Base-by-base conservation (phyloP, 768 basidiomycete species). In the Solioccasus polychromus region DNA sequence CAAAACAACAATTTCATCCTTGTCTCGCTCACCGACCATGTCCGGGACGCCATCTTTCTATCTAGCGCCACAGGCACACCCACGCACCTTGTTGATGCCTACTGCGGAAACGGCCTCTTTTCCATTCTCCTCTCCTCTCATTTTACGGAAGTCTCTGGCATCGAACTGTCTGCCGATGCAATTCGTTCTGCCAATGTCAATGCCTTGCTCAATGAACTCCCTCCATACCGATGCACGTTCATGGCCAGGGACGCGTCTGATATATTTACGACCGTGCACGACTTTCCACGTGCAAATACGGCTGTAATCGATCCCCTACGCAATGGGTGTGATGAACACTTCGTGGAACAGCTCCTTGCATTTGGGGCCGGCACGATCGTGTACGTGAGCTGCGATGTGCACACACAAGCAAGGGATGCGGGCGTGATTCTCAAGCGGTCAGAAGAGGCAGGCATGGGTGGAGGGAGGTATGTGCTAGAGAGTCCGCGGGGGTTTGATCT, bases 1-100 rank as follows among this genome's bases (percentile, higher is more conserved):
- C 95, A 99, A 62, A 97, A 97, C 73, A 99, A 99, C 77, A 94
- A 95, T 61, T 82, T 88, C 7, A 88, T 95, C 30, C 79, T 98
- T 23, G 74, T 82, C 6, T 82, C 90, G 0, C 76, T 99, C 40
- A 88, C 88, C n/a, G 62, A 78, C 48, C 90, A 94, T 68, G 92
- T 95, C 44, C 76, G 77, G 35, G 77, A 85, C 23, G 81, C 86
- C 42, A 82, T 93, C 57, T 81, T 83, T 57, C 68, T 67, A 58
- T 63, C 65, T 17, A 44, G 59, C 1, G 32, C 60, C 15, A 42
- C 59, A 41, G 51, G 35, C 18, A n/a, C n/a, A n/a, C 82, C 81
- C 1, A 92, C 88, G 0, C 93, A 95, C 66, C 84, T 98, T 35
- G 91, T 99, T 24, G 95, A 99, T 62, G 83, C 94, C 3, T 95